A percentile compares a stretch with the other conserved stretches of the same genome.
Evolutionary conservation across 2,329 filamentous ascomycete species (phyloP).

Genomic region (Dendryphion nanum): DNA sequence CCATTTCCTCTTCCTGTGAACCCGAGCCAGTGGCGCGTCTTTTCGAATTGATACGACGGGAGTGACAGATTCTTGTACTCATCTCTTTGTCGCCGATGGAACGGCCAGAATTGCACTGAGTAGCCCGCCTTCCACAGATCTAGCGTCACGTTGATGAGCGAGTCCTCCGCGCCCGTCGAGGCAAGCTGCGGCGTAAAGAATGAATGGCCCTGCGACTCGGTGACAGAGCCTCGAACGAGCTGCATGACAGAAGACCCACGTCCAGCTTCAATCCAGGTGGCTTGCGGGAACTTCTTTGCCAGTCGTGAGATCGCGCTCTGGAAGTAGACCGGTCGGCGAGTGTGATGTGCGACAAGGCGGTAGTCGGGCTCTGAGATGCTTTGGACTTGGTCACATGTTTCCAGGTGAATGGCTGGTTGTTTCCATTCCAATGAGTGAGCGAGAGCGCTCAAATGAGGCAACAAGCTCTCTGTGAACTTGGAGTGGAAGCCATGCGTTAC

Average conservation of each 20-base stretch:
- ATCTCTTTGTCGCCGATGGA: slow-evolving; percentile 27
- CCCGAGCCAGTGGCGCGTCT: slow-evolving; percentile 17
- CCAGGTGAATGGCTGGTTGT: slow-evolving; percentile 8
- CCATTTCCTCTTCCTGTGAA: slow-evolving; percentile 1
- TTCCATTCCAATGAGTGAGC: slow-evolving; percentile 31
- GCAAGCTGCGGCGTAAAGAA: neutral
- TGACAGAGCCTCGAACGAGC: slow-evolving; percentile 17
- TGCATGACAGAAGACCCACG: slow-evolving; percentile 18
- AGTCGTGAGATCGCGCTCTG: slow-evolving; percentile 44
- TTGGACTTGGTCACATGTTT: neutral
- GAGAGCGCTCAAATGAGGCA: slow-evolving; percentile 8
- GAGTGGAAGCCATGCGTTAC: slow-evolving; percentile 25
- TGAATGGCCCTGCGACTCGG: neutral
- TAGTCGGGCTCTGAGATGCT: neutral
- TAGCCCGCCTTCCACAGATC: slow-evolving; percentile 45
- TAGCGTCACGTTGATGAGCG: slow-evolving; percentile 26
- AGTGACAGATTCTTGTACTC: slow-evolving; percentile 30
- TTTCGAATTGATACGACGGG: slow-evolving; percentile 27
- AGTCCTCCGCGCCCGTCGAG: neutral
- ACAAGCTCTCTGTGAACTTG: slow-evolving; percentile 23
- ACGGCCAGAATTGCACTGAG: slow-evolving; percentile 39
- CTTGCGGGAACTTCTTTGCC: slow-evolving; percentile 16
- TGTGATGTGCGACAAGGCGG: slow-evolving; percentile 31
- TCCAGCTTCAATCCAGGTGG: slow-evolving; percentile 23
- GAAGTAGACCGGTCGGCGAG: slow-evolving; percentile 48